Conservation (phyloP, 2,329 filamentous ascomycete species). For the Colletotrichum sp. region DNA sequence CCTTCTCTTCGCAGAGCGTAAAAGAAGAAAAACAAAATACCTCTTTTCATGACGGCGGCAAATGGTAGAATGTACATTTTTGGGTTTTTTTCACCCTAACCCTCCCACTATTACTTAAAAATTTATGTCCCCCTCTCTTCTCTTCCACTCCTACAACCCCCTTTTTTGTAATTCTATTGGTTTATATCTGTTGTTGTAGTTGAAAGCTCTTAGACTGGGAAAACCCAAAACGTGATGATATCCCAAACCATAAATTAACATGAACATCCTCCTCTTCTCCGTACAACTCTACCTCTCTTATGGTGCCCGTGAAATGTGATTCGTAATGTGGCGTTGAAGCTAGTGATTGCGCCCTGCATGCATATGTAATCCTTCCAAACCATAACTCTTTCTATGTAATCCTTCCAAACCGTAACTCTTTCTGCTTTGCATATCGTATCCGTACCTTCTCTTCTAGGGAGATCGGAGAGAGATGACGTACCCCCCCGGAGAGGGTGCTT, state of each 20-base stretch:
- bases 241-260: not conserved
- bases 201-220: not conserved
- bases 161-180: slow-evolving; percentile 10
- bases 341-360: not conserved
- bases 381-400: not conserved
- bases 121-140: not conserved
- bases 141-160: not conserved
- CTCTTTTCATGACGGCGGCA: not conserved
- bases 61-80: slow-evolving; percentile 20
- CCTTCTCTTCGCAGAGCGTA: not conserved
- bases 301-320: not conserved
- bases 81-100: too few relatives aligned
- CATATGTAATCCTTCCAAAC: not conserved
- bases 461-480: slow-evolving; percentile 4
- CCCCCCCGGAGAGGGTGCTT: not conserved
- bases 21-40: not conserved
- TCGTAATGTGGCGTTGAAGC: not conserved
- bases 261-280: not conserved
- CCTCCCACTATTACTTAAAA: not conserved
- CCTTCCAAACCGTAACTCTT: not conserved
- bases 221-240: not conserved
- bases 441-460: not conserved
- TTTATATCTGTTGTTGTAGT: not conserved
- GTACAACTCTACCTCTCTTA: not conserved
- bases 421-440: not conserved